Base-by-base conservation (phyloP, 306 rosid species). In the Carpinus viminea region DNA sequence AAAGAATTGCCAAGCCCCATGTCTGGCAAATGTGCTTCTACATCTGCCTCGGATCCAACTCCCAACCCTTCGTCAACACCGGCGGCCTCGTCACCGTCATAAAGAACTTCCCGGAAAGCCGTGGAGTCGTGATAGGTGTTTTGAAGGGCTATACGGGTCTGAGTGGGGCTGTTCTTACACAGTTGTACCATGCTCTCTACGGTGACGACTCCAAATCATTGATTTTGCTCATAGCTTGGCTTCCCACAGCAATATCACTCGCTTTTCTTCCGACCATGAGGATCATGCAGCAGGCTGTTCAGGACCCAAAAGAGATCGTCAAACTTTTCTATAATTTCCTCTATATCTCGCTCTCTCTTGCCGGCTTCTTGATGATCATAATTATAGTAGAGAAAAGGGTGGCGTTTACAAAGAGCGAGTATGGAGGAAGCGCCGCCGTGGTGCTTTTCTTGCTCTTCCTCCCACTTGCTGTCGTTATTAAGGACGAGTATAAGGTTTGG, bases 11-110 rank as follows among this genome's bases (percentile, higher is more conserved):
- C 10, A 72, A 9, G 45, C 78, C 81, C 20, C 46, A 62, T 12
- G 74, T 76, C 0, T 81, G 85, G 81, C 70, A 71, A 12, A 76
- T 81, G 75, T 75, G 81, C 36, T 61, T 65, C 53, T 81, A 76
- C 81, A 81, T 81, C 24, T 21, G 77, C 31, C 47, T 64, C 24
- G 85, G 81, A 5, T 68, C 81, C 8, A 82, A 82, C 47, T 72
- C 85, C 7, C 78, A 62, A 8, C n/a, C 85, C 26, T 81, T 77
- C 71, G 50, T 57, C 54, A 77, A 77, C 76, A 77, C 76, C 0
- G 82, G 76, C 24, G 74, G 79, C 12, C 36, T 78, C 0, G 79
- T 78, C 68, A 82, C 76, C 2, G 68, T 75, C 41, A 71, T 82
- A 2, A 82, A 82, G 76, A 77, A 77, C 68, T 73, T 82, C 76